Base-by-base conservation (phyloP, 495 filamentous ascomycete genomes). In the Lepraria neglecta region DNA sequence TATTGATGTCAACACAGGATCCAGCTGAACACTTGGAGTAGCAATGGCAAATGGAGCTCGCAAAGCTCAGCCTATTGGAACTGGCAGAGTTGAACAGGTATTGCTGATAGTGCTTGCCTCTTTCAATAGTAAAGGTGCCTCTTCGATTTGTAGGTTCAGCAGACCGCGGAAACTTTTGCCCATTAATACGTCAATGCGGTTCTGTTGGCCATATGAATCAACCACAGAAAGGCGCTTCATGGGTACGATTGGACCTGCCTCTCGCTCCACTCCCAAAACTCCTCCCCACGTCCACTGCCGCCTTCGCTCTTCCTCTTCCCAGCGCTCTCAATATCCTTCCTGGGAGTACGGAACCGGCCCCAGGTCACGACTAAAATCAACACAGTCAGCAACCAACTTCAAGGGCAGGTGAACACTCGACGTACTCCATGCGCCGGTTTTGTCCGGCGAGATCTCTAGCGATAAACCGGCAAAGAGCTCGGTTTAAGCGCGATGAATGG, bases 231-330 rank as follows among this genome's bases (percentile, higher is more conserved):
- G 17, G 9, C 45, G 17, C 33, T 2, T 62, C 55, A 62, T 35
- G 19, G 9, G 35, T 61, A 61, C 30, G 21, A 14, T 46, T 64
- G 47, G 15, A 74, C 69, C 59, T 68, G 70, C 33, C 67, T 64
- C 56, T 73, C 75, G 45, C 75, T 73, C 66, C 70, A 78, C 14
- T 69, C 67, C 66, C 70, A 72, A 52, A 80, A 72, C 52, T 71
- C 64, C 10, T 27, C 65, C 31, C 67, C 68, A 47, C 67, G 56
- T n/a, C 74, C 75, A 10, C 65, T 70, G 9, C 74, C 75, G 6
- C 72, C 72, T 44, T 74, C 68, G 10, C 68, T 63, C 44, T 64
- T 66, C 3, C 35, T 57, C 56, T 73, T 72, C 27, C 71, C 53
- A 4, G 65, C 68, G n/a, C 15, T 21, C 43, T 65, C 51, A 27